Conservation (phyloP, 306 rosid genomes). For the Albizia julibrissin region DNA sequence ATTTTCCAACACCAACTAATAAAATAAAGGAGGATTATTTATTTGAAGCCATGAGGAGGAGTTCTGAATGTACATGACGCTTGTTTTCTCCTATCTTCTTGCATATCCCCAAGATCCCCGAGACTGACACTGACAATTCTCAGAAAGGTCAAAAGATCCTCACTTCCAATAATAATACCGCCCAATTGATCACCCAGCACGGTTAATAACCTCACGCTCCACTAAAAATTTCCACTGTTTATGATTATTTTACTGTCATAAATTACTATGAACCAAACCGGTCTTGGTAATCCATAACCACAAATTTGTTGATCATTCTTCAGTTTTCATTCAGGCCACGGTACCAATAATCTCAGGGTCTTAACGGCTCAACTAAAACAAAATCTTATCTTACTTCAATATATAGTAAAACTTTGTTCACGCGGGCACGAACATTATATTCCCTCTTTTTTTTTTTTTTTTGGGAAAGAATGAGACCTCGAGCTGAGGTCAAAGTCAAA, state of each 20-base stretch:
- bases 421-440: constrained; percentile 9
- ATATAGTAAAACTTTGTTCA: constrained; percentile 12
- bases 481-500: constrained; percentile 73
- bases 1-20: too few relatives aligned
- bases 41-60: too few relatives aligned
- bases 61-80: neutral
- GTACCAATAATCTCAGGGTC: neutral
- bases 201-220: too few relatives aligned
- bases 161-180: too few relatives aligned
- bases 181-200: too few relatives aligned
- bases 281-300: neutral
- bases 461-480: constrained; percentile 64
- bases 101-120: neutral
- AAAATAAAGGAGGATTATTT: too few relatives aligned
- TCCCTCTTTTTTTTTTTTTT: neutral
- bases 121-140: neutral
- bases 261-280: neutral
- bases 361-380: neutral
- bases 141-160: too few relatives aligned
- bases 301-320: neutral
- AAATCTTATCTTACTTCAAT: neutral
- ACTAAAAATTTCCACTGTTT: neutral
- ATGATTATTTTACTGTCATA: too few relatives aligned
- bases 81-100: neutral
- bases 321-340: neutral